A percentile compares a stretch with the other conserved stretches of the same genome.
Evolutionary conservation across 805 yeast genomes (phyloP).

Genomic region (Pichia exigua): DNA sequence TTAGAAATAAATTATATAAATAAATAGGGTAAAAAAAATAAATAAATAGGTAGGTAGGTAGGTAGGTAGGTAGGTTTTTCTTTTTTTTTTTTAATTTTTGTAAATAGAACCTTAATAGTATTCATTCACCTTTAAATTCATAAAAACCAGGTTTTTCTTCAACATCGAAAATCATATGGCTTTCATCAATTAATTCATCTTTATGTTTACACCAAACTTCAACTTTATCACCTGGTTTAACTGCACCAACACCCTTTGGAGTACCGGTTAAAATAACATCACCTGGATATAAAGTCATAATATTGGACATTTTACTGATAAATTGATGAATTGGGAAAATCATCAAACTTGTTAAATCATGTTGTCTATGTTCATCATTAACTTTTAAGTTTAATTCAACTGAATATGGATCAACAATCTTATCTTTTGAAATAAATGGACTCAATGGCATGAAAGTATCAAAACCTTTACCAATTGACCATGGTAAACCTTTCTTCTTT

Average conservation of each 20-base stretch:
- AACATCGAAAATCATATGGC: conserved; percentile 42
- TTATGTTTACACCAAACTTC: conserved; percentile 53
- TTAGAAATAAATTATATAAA: too few species aligned
- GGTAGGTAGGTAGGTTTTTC: too few species aligned
- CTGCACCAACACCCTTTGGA: conserved; percentile 92
- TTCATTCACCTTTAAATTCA: conserved; percentile 29
- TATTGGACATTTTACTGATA: conserved; percentile 70
- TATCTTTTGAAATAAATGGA: conserved; percentile 52
- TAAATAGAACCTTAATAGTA: neutral
- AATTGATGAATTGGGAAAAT: conserved; percentile 79
- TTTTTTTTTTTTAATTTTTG: too few species aligned
- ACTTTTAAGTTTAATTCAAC: conserved; percentile 56
- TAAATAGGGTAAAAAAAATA: too few species aligned
- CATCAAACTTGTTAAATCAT: conserved; percentile 77
- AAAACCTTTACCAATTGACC: conserved; percentile 95
- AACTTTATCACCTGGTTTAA: conserved; percentile 71
- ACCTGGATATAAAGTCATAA: conserved; percentile 87
- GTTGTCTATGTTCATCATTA: conserved; percentile 64
- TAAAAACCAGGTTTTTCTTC: conserved; percentile 54
- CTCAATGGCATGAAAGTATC: conserved; percentile 94
- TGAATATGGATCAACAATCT: conserved; percentile 67
- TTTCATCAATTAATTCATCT: conserved; percentile 47
- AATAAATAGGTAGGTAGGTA: neutral
- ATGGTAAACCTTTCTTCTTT: conserved; percentile 87
- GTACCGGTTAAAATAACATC: conserved; percentile 93